Percentiles rank a stretch among this genome's conserved stretches.
These are phyloP conservation scores for Talaromyces proteolyticus DNA, from an alignment of 495 filamentous ascomycete genomes.

Conservation along the genomic window DNA sequence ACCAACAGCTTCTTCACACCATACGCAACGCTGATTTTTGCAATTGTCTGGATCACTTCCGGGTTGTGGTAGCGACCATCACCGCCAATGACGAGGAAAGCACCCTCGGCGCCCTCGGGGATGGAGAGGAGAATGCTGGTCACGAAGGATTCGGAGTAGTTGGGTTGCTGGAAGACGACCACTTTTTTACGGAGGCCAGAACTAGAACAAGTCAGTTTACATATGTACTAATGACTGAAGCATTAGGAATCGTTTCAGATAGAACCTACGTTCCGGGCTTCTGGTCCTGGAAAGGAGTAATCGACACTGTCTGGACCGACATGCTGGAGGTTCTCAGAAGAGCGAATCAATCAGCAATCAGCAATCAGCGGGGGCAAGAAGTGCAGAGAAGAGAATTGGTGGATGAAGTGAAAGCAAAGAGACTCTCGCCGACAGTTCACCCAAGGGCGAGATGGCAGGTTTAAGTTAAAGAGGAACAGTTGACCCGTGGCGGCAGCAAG, in stretches of 20 bases:
- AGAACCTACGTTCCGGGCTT: constrained; percentile 98
- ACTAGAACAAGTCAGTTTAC: constrained; percentile 50
- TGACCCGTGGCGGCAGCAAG: no score
- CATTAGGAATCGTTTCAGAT: no score
- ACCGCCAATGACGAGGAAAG: constrained; percentile 93
- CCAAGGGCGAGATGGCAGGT: constrained; percentile 15
- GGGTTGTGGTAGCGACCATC: constrained; percentile 97
- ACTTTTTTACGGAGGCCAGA: constrained; percentile 99
- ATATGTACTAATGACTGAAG: no score
- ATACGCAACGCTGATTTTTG: constrained; percentile 94
- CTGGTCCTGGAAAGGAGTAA: constrained; percentile 85
- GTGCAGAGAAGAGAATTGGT: constrained; percentile 7
- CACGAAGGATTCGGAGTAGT: constrained; percentile 96
- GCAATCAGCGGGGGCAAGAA: constrained; percentile 5
- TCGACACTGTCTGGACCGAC: constrained; percentile 68
- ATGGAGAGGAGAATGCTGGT: constrained; percentile 92
- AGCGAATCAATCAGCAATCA: not conserved
- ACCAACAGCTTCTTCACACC: constrained; percentile 98
- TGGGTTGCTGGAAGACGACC: constrained; percentile 87
- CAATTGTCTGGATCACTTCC: constrained; percentile 92
- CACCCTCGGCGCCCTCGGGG: constrained; percentile 81
- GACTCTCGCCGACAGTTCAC: constrained; percentile 20
- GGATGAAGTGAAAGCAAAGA: constrained; percentile 7
- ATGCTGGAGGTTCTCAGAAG: constrained; percentile 32
- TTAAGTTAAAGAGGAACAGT: no score